Base-by-base conservation (phyloP, 1,284 basidiomycete species). In the Sporisorium reilianum region DNA sequence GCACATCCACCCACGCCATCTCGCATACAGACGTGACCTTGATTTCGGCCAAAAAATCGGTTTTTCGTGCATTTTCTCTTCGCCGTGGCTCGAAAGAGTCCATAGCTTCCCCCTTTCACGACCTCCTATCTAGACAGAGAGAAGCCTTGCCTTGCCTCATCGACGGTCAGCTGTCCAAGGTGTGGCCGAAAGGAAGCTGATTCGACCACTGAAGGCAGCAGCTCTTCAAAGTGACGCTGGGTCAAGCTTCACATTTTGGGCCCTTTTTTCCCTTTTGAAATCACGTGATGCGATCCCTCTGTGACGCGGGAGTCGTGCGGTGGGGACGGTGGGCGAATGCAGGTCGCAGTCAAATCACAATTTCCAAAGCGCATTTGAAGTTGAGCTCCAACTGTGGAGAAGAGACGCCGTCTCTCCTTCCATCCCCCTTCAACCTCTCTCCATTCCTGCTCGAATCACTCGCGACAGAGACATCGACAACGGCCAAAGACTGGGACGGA, bases 221-320 rank as follows among this genome's bases (percentile, higher is more conserved):
- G 28, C n/a, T n/a, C n/a, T 9, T 26, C 44, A 18, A 16, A 45
- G 5, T n/a, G 26, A 30, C 28, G 18, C 16, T 4, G 23, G 23
- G 6, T 8, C 16, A 45, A 22, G 23, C 2, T 7, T 10, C 18
- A 2, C 8, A 18, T 54, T 42, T 42, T 23, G n/a, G n/a, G n/a
- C n/a, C n/a, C n/a, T n/a, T n/a, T n/a, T n/a, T n/a, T n/a, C n/a
- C n/a, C n/a, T 16, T 9, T n/a, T 44, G 22, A 42, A 56, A 53
- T 70, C 67, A 70, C 67, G 67, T 70, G 67, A 70, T 54, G 42
- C 22, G 2, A 1, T 11, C 8, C 5, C 6, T 2, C 32, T n/a
- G 4, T 36, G 67, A 64, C 67, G 67, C 62, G 67, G 54, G 50
- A 36, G 61, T 41, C 53, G 66, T 69, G 67, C 49, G 57, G 67